phyloP scores from a whole-genome alignment of 139 green algal species.

The Penium margaritaceum region DNA sequence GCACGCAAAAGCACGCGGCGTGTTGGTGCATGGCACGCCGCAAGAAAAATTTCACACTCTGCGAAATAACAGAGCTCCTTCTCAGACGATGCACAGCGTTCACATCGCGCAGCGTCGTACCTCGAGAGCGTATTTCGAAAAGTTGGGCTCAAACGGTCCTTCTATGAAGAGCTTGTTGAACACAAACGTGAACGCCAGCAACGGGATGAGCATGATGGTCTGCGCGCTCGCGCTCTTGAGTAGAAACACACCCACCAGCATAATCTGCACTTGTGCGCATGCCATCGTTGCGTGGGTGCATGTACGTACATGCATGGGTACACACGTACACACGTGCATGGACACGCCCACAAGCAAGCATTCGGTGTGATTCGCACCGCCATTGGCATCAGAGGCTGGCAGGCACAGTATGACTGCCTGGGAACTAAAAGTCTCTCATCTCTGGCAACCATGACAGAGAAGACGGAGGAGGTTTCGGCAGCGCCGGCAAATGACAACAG shows the following conservation, averaged over 20 bases:
- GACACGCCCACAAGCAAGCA: too few relatives aligned
- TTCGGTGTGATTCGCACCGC: too few relatives aligned
- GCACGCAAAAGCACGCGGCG: too few relatives aligned
- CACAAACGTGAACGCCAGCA: conserved; percentile 30
- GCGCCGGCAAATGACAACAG: background rate
- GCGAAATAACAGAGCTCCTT: background rate
- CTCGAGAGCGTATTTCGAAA: conserved; percentile 19
- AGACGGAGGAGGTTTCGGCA: background rate
- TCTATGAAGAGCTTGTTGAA: conserved; percentile 26
- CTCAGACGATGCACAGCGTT: background rate
- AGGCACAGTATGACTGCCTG: too few relatives aligned
- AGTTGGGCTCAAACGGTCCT: conserved; percentile 7
- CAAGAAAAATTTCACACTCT: background rate
- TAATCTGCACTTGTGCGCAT: too few relatives aligned
- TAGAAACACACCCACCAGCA: conserved; percentile 32
- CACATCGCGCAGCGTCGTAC: background rate
- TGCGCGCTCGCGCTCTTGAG: conserved; percentile 10
- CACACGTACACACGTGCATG: background rate
- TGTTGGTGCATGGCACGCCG: background rate
- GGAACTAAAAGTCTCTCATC: too few relatives aligned
- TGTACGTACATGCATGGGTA: too few relatives aligned
- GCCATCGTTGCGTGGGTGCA: too few relatives aligned
- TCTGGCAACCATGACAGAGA: background rate
- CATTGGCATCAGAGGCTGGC: too few relatives aligned
- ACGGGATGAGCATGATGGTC: conserved; percentile 17